Conservation (phyloP, 441 rosid species). For the Isatis lusitanica region DNA sequence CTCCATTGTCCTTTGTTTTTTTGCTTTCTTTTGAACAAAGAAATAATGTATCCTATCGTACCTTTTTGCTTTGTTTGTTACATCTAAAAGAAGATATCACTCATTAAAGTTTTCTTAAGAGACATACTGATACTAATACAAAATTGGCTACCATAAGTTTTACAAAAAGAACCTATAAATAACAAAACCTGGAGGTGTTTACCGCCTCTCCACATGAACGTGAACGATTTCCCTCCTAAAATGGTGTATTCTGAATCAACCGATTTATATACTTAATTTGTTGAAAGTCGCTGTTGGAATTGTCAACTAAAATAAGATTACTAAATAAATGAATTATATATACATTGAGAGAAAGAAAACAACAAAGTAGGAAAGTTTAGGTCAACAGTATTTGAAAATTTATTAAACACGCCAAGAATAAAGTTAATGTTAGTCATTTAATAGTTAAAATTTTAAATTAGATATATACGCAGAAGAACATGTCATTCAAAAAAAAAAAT, state of each 20-base stretch:
- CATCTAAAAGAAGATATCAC: not conserved
- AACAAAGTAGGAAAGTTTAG: conserved; percentile 14
- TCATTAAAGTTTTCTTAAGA: not conserved
- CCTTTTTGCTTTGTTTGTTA: not conserved
- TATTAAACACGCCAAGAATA: not conserved
- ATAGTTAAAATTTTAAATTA: too few relatives aligned
- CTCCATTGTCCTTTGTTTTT: conserved; percentile 3
- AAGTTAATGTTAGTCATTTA: too few relatives aligned
- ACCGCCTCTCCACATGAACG: not conserved
- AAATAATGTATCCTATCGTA: conserved; percentile 11
- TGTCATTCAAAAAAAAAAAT: not conserved
- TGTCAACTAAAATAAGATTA: not conserved
- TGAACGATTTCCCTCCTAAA: not conserved
- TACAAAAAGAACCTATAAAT: not conserved
- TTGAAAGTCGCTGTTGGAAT: conserved; percentile 14
- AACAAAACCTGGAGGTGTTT: not conserved
- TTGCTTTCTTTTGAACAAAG: conserved; percentile 28
- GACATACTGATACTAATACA: not conserved
- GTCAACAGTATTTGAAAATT: conserved; percentile 1
- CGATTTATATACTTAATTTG: not conserved
- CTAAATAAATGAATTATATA: not conserved
- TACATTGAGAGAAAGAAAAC: not conserved
- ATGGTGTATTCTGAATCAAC: not conserved
- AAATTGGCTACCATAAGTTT: not conserved
- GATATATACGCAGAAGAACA: not conserved